Evolutionary conservation across 257 asterid species (phyloP).

Genomic region (Scutellaria galericulata): DNA sequence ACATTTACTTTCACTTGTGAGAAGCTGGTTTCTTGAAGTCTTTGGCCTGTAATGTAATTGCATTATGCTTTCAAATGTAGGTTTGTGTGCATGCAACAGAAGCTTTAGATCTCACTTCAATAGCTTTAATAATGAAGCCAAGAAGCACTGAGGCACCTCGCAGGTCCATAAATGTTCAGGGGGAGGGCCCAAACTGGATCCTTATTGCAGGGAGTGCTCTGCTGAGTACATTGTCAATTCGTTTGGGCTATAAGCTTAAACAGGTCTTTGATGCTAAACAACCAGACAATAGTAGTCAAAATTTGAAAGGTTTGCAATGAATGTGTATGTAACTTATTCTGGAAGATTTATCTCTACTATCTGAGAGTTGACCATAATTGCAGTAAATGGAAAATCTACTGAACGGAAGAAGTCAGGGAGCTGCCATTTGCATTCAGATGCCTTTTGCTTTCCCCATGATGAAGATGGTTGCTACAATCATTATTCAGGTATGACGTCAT

Average conservation of each 20-base stretch:
- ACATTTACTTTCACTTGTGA: slow-evolving; percentile 1
- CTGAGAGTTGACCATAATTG: slow-evolving; percentile 41
- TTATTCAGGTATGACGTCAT: slow-evolving; percentile 49
- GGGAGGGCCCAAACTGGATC: slow-evolving; percentile 82
- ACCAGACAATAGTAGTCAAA: slow-evolving; percentile 45
- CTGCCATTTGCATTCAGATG: slow-evolving; percentile 58
- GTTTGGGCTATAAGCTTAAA: slow-evolving; percentile 82
- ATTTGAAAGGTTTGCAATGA: slow-evolving; percentile 52
- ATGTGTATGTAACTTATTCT: not conserved
- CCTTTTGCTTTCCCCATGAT: slow-evolving; percentile 54
- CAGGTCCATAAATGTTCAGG: slow-evolving; percentile 52
- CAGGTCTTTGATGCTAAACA: slow-evolving; percentile 71
- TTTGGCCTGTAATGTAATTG: slow-evolving; percentile 24
- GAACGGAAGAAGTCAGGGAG: slow-evolving; percentile 54
- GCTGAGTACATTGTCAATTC: slow-evolving; percentile 75
- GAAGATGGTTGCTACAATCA: slow-evolving; percentile 59
- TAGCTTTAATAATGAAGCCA: slow-evolving; percentile 57
- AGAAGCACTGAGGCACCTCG: slow-evolving; percentile 51
- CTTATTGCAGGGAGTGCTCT: slow-evolving; percentile 83
- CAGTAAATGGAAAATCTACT: slow-evolving; percentile 59
- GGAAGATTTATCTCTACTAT: slow-evolving; percentile 33
- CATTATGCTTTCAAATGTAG: slow-evolving; percentile 35
- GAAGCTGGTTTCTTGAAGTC: slow-evolving; percentile 5
- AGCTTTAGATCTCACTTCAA: slow-evolving; percentile 32
- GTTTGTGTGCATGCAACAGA: slow-evolving; percentile 40